phyloP scores from a whole-genome alignment of 208 protist species.

The Spongospora subterranea region DNA sequence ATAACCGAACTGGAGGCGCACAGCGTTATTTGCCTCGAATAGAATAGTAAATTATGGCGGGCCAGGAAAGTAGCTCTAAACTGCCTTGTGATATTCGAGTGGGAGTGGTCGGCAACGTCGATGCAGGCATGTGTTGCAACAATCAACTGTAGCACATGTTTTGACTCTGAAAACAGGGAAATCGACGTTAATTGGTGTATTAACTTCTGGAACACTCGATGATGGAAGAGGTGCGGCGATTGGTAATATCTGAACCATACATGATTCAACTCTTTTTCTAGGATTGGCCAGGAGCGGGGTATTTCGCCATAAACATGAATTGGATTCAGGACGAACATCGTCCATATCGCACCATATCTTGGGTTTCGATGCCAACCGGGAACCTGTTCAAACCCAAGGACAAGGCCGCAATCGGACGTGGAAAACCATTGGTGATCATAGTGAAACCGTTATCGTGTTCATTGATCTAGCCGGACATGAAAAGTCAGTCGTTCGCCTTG shows the following conservation, averaged over 20 bases:
- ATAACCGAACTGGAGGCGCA: too few species aligned
- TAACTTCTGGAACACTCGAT: slow-evolving; percentile 67
- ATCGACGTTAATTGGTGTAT: slow-evolving; percentile 70
- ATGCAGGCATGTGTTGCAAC: slow-evolving; percentile 48
- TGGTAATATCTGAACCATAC: background rate
- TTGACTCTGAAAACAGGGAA: slow-evolving; percentile 45
- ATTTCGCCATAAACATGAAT: slow-evolving; percentile 93
- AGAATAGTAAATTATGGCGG: too few species aligned
- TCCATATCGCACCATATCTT: slow-evolving; percentile 92
- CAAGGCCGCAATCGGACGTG: background rate
- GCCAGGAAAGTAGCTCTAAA: too few species aligned
- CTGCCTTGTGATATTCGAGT: slow-evolving; percentile 63
- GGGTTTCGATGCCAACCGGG: slow-evolving; percentile 87
- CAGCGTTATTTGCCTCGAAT: too few species aligned
- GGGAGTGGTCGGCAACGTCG: slow-evolving; percentile 70
- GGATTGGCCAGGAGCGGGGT: slow-evolving; percentile 78
- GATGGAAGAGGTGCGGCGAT: slow-evolving; percentile 55
- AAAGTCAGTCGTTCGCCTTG: slow-evolving; percentile 54
- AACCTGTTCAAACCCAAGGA: slow-evolving; percentile 85
- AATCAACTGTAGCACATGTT: background rate
- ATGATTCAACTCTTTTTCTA: background rate
- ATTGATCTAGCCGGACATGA: slow-evolving; percentile 97
- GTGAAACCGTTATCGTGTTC: slow-evolving; percentile 91
- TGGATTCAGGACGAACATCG: slow-evolving; percentile 89
- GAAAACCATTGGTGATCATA: slow-evolving; percentile 66